Base-by-base conservation (phyloP, 1,139 yeast species). In the Blastobotrys illinoisensis region DNA sequence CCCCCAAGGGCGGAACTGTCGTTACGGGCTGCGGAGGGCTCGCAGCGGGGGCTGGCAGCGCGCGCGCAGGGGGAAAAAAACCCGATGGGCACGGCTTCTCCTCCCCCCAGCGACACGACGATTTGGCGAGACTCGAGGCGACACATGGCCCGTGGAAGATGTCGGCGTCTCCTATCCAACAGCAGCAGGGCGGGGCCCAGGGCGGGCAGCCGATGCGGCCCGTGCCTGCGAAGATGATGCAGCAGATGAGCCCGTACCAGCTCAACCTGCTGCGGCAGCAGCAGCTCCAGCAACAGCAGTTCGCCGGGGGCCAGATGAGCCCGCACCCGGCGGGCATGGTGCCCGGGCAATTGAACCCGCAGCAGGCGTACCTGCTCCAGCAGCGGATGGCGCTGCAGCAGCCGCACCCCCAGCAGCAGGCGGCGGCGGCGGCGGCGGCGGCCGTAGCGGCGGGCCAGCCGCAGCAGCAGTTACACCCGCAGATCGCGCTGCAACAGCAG, bases 131-230 rank as follows among this genome's bases (percentile, higher is more conserved):
- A 21, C 6, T 21, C 13, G 14, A 20, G 19, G 2, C 44, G 9
- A 28, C 36, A 5, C 24, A 23, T 44, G 24, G 13, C 23, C n/a
- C 49, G 44, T 48, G 46, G 49, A 52, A 48, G 49, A 61, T 61
- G 64, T 61, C 64, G 13, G 64, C 63, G 18, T 61, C 64, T 52
- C 64, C 64, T 19, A 54, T 61, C 44, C 64, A 60, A 53, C 60
- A 60, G 36, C 63, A 61, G 47, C 64, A 59, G 54, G 48, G 55
- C n/a, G 60, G 58, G 47, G 60, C 40, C 40, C 40, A 32, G 40
- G 40, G 40, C 3, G 40, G 40, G 40, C 40, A 32, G 48, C 48
- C 21, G 40, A 40, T 19, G 50, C 18, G 24, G 43, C 40, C 11
- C 5, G 11, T 32, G 5, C 40, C 40, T 14, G 40, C 40, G 16